Evolutionary conservation across 2,329 filamentous ascomycete species (phyloP).

Genomic region (Alternaria ventricosa): DNA sequence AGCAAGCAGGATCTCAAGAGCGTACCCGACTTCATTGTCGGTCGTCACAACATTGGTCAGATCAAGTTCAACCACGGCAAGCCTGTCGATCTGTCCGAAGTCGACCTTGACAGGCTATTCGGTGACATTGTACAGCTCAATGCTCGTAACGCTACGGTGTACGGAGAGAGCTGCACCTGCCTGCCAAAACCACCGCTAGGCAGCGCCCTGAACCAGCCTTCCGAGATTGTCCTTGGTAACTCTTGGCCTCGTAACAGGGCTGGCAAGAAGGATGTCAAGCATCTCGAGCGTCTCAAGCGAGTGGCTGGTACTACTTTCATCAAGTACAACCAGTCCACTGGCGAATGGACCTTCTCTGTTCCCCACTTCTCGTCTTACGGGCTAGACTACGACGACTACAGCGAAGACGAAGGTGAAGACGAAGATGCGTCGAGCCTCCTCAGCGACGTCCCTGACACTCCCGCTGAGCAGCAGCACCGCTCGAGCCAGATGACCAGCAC

Average conservation of each 20-base stretch:
- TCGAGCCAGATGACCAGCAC: slow-evolving; percentile 44
- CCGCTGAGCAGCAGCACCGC: slow-evolving; percentile 40
- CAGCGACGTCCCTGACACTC: slow-evolving; percentile 55
- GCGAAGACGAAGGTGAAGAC: slow-evolving; percentile 68
- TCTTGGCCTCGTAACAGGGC: slow-evolving; percentile 84
- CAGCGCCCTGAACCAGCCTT: slow-evolving; percentile 89
- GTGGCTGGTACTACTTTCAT: slow-evolving; percentile 84
- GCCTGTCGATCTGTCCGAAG: slow-evolving; percentile 76
- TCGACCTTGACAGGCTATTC: slow-evolving; percentile 81
- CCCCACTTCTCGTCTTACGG: slow-evolving; percentile 97
- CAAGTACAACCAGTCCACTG: slow-evolving; percentile 77
- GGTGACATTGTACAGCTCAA: slow-evolving; percentile 77
- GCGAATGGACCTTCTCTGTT: slow-evolving; percentile 91
- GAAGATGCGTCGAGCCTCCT: slow-evolving; percentile 41
- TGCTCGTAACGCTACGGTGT: slow-evolving; percentile 85
- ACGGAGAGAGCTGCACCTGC: slow-evolving; percentile 59
- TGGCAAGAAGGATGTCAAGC: slow-evolving; percentile 75
- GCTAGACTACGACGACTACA: slow-evolving; percentile 70
- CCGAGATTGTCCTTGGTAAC: slow-evolving; percentile 85
- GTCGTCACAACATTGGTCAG: slow-evolving; percentile 79
- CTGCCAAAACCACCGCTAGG: slow-evolving; percentile 80
- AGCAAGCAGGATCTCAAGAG: slow-evolving; percentile 78
- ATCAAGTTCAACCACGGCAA: slow-evolving; percentile 71
- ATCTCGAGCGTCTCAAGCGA: slow-evolving; percentile 79
- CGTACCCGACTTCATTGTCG: slow-evolving; percentile 78